Percentiles rank a stretch among this genome's conserved stretches.
These are phyloP conservation scores for Prosopis cineraria DNA, from an alignment of 306 rosid genomes.

Conservation along the genomic window DNA sequence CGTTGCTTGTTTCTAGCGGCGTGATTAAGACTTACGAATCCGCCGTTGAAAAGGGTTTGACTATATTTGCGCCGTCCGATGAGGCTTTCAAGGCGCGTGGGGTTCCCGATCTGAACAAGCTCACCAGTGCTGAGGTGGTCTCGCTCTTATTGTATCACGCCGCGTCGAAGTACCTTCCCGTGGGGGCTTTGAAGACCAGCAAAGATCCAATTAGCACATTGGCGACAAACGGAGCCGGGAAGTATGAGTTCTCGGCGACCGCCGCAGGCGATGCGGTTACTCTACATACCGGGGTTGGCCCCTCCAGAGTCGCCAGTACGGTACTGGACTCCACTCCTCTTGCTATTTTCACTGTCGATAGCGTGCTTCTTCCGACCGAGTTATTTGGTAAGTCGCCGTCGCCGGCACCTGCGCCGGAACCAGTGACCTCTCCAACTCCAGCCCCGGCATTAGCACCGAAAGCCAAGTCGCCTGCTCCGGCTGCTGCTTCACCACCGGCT, in stretches of 20 bases:
- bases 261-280: slow-evolving; percentile 68
- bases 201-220: slow-evolving; percentile 61
- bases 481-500: neutral
- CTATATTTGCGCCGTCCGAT: no score
- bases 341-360: no score
- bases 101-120: slow-evolving; percentile 81
- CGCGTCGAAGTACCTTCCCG: slow-evolving; percentile 58
- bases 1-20: slow-evolving; percentile 57
- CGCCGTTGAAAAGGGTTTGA: no score
- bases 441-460: neutral
- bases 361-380: slow-evolving; percentile 67
- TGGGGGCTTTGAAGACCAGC: slow-evolving; percentile 64
- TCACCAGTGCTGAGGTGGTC: slow-evolving; percentile 75
- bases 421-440: slow-evolving; percentile 52
- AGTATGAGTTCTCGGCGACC: slow-evolving; percentile 57
- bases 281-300: slow-evolving; percentile 76
- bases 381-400: slow-evolving; percentile 73
- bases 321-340: no score
- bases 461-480: neutral
- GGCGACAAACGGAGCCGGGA: slow-evolving; percentile 79
- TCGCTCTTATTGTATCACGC: slow-evolving; percentile 79
- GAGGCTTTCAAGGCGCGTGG: slow-evolving; percentile 80
- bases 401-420: slow-evolving; percentile 70
- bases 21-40: slow-evolving; percentile 68
- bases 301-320: slow-evolving; percentile 74